Percentiles rank a stretch among this genome's conserved stretches.
phyloP scores from a whole-genome alignment of 2,329 filamentous ascomycete genomes.

The Malbranchea zuffiana region DNA sequence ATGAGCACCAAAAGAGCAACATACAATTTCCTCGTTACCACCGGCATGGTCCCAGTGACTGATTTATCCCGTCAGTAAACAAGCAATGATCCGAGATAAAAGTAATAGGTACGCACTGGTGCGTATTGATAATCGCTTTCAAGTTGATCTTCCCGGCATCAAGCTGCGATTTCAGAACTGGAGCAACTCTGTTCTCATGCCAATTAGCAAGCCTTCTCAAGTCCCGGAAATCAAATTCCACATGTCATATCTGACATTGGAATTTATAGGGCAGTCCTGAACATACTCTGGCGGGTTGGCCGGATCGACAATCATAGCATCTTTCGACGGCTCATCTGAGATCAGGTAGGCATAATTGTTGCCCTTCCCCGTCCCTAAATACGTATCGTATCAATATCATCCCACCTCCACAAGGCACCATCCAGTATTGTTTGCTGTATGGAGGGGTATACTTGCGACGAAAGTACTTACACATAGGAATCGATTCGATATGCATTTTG shows the following conservation, averaged over 20 bases:
- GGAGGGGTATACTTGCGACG: background rate
- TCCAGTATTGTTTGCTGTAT: no score
- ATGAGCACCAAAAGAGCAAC: slow-evolving; percentile 15
- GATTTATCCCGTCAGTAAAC: slow-evolving; percentile 1
- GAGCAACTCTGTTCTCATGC: slow-evolving; percentile 42
- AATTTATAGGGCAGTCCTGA: background rate
- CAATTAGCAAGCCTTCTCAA: no score
- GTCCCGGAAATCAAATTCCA: no score
- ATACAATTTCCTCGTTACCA: slow-evolving; percentile 72
- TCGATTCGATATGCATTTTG: slow-evolving; percentile 42
- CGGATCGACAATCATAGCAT: slow-evolving; percentile 43
- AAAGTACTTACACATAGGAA: slow-evolving; percentile 41
- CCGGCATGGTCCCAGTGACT: slow-evolving; percentile 94
- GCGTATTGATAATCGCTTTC: slow-evolving; percentile 86
- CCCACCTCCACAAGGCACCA: background rate
- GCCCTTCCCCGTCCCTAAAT: slow-evolving; percentile 20
- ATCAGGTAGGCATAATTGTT: slow-evolving; percentile 46
- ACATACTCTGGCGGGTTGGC: slow-evolving; percentile 42
- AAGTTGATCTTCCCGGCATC: slow-evolving; percentile 64
- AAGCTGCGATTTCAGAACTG: slow-evolving; percentile 61
- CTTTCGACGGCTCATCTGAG: slow-evolving; percentile 39
- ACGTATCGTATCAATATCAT: slow-evolving; percentile 1
- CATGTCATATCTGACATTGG: no score
- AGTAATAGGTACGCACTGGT: slow-evolving; percentile 62
- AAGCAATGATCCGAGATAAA: background rate